Conservation (phyloP, 2,329 filamentous ascomycete species). For the Teratosphaeria nubilosa region DNA sequence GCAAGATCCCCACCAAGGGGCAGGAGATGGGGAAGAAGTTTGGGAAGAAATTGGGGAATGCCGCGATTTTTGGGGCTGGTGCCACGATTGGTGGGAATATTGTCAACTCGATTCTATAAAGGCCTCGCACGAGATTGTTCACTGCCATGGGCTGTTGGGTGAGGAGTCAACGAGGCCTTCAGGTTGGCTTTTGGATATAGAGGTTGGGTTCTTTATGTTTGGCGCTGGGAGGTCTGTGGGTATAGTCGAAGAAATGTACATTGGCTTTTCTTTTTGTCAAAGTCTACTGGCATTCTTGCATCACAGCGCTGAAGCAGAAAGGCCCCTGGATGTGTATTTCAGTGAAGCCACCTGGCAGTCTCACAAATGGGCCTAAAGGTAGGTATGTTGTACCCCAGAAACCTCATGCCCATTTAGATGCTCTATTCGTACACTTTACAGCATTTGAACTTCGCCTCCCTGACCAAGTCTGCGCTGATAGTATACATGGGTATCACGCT, state of each 20-base stretch:
- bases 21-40: conserved; percentile 79
- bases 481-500: too few relatives aligned
- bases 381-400: too few relatives aligned
- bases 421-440: too few relatives aligned
- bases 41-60: conserved; percentile 83
- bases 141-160: neutral
- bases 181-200: neutral
- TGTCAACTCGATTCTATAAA: conserved; percentile 79
- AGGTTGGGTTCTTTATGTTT: neutral
- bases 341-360: too few relatives aligned
- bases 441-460: too few relatives aligned
- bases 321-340: too few relatives aligned
- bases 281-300: too few relatives aligned
- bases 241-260: neutral
- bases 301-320: too few relatives aligned
- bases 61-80: conserved; percentile 84
- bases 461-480: too few relatives aligned
- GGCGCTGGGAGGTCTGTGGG: neutral
- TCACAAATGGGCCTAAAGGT: too few relatives aligned
- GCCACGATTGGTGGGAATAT: conserved; percentile 83
- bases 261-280: neutral
- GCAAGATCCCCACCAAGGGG: conserved; percentile 45
- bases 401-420: too few relatives aligned
- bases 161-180: neutral
- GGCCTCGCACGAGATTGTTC: neutral